These are phyloP conservation scores for Hawksworthiomyces lignivorus DNA, from an alignment of 2,329 filamentous ascomycete genomes.

Conservation along the genomic window DNA sequence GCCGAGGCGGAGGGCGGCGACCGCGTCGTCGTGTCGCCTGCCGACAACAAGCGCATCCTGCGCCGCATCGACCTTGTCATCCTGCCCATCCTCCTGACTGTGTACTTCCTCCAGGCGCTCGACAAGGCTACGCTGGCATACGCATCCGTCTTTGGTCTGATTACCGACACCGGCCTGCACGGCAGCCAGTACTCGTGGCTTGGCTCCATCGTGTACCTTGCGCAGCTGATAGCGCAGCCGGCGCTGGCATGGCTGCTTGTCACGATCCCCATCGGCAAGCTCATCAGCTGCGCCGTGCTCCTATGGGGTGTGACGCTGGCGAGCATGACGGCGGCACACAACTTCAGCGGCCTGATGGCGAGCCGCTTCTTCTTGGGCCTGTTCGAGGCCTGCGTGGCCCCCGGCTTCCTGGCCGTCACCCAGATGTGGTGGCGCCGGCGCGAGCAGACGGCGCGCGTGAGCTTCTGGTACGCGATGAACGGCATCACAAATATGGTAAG, in stretches of 20 bases:
- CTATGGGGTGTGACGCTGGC: conserved; percentile 19
- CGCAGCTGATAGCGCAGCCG: conserved; percentile 21
- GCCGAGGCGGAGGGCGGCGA: conserved; percentile 8
- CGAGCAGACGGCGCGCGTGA: conserved; percentile 50
- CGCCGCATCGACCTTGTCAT: conserved; percentile 43
- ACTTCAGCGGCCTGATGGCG: conserved; percentile 27
- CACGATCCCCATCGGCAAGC: conserved; percentile 20
- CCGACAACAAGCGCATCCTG: conserved; percentile 44
- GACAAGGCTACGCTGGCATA: conserved; percentile 19
- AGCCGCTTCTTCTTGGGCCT: conserved; percentile 33
- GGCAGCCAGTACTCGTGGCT: conserved; percentile 18
- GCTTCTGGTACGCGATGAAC: conserved; percentile 55
- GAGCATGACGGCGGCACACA: conserved; percentile 21
- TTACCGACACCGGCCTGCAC: conserved; percentile 12
- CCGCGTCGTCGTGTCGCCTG: conserved; percentile 37
- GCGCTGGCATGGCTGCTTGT: conserved; percentile 18
- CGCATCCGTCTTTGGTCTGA: conserved; percentile 17
- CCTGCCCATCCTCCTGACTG: conserved; percentile 32
- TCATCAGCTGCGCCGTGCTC: conserved; percentile 17
- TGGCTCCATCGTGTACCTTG: conserved; percentile 31
- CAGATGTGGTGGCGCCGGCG: conserved; percentile 55
- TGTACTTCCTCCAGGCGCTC: conserved; percentile 18
- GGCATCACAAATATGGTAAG: conserved; percentile 52
- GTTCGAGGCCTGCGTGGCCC: conserved; percentile 31
- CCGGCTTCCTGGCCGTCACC: conserved; percentile 49